A percentile compares a stretch with the other conserved stretches of the same genome.
Evolutionary conservation across 75 land plant genomes (phyloP).

Genomic region (Ceratopteris richardii): DNA sequence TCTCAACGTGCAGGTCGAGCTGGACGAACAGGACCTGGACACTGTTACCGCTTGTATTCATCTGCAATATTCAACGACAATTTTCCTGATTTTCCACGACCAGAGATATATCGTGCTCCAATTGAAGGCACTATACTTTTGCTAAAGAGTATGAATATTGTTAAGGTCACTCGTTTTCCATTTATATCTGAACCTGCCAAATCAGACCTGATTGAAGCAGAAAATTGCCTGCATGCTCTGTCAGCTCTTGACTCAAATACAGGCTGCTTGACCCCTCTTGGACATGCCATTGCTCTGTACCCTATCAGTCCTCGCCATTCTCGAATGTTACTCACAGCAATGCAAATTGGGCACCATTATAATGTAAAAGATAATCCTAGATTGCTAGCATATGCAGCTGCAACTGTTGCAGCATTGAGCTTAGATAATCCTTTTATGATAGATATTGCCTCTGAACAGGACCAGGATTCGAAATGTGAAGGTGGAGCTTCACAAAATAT

Average conservation of each 20-base stretch:
- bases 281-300: conserved; percentile 76
- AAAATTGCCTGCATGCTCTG: conserved; percentile 65
- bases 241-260: conserved; percentile 59
- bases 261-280: conserved; percentile 57
- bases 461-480: conserved; percentile 9
- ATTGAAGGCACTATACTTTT: conserved; percentile 88
- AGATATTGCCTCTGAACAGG: conserved; percentile 21
- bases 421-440: conserved; percentile 67
- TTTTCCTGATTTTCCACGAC: conserved; percentile 65
- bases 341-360: conserved; percentile 36
- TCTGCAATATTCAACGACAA: conserved; percentile 68
- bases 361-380: conserved; percentile 33
- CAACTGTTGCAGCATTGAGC: conserved; percentile 85
- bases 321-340: conserved; percentile 79
- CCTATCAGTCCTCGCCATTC: conserved; percentile 99
- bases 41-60: conserved; percentile 93
- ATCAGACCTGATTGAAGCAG: conserved; percentile 58
- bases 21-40: conserved; percentile 97
- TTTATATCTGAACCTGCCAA: conserved; percentile 82
- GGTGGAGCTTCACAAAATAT: conserved; percentile 1
- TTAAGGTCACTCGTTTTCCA: conserved; percentile 90
- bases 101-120: conserved; percentile 75
- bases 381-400: conserved; percentile 68
- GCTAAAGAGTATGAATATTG: conserved; percentile 86
- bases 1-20: conserved; percentile 96